Evolutionary conservation across 805 yeast genomes (phyloP), one percentile per base, ranked within the genome.

Genomic region (Wilhelminamyces savonicus): DNA sequence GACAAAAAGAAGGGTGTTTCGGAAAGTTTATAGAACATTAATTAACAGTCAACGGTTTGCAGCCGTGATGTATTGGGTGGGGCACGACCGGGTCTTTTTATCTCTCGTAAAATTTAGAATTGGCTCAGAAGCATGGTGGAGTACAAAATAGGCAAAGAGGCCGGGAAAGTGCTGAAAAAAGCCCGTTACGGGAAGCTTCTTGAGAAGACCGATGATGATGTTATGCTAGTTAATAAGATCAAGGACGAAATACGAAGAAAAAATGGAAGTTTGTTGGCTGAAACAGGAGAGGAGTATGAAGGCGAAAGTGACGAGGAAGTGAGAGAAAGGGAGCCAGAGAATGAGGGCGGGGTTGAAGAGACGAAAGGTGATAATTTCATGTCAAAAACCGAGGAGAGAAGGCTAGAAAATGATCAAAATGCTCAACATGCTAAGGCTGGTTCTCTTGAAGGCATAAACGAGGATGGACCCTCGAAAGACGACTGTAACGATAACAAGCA

Each of bases 141-240:
- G 13, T 26, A 26, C n/a, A n/a, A n/a, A n/a, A n/a, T 16, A 21
- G 28, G 21, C 16, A 20, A 7, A 14, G 10, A 4, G 21, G 16
- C 5, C n/a, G 14, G 7, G 20, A 15, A 5, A 17, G 20, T 7
- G 20, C 9, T 7, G 9, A 9, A 7, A 17, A 17, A 7, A 17
- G 9, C 6, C 9, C 6, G 20, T 17, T 17, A 17, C 14, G 15
- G 24, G 7, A 13, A n/a, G 29, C 17, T 52, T 8, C 37, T 55
- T 7, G 61, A 54, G 31, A 45, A 41, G 27, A 30, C 53, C 4
- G 61, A 55, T 24, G 50, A 55, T 26, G 54, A 53, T 25, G 54
- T 51, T 1, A 16, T 45, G 18, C 26, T 42, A 11, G 40, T 55
- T 2, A 33, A 30, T 7, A 14, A 28, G n/a, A 5, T 19, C 13